Base-by-base conservation (phyloP, 1,284 basidiomycete species). In the Trametes versicolor region DNA sequence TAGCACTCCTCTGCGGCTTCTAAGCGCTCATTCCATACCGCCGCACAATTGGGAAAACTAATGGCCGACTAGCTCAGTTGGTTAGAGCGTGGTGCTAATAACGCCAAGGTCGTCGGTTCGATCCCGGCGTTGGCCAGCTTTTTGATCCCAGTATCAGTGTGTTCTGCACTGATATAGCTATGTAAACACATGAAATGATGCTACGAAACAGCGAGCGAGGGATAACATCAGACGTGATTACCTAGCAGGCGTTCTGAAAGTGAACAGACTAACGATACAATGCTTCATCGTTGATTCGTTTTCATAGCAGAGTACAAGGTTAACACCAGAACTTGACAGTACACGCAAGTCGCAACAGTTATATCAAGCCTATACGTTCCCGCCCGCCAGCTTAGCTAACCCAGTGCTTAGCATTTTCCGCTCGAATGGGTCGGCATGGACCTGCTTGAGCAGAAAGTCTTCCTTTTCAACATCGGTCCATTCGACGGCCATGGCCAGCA, bases 1-100 rank as follows among this genome's bases (percentile, higher is more conserved):
- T 68, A 68, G 62, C 27, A n/a, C 12, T 27, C 47, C 3, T 12
- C 13, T 10, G 2, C 1, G n/a, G 19, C 15, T 19, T 12, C 2
- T 12, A 2, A 13, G 7, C 17, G 29, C 25, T 32, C 32, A 17
- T 5, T 32, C 27, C 15, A 15, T 23, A 12, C 15, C 7, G 1
- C 19, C 7, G 8, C 6, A 0, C 7, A 15, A 9, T 2, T 7
- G 23, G n/a, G 4, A 3, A 2, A n/a, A 8, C 37, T 27, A 43
- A 59, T 32, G 64, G 59, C 55, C 62, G 62, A 50, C 58, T 68
- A 64, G 67, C 67, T 62, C 64, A 68, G 64, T 64, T 68, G 67
- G 64, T 66, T 66, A 68, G 64, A 68, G 56, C 62, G 64, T 68
- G 63, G 63, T 68, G 67, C 63, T 63, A 65, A 65, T 63, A 63